phyloP scores from a whole-genome alignment of 257 asterid species.

The Solanum lycopersicoides region DNA sequence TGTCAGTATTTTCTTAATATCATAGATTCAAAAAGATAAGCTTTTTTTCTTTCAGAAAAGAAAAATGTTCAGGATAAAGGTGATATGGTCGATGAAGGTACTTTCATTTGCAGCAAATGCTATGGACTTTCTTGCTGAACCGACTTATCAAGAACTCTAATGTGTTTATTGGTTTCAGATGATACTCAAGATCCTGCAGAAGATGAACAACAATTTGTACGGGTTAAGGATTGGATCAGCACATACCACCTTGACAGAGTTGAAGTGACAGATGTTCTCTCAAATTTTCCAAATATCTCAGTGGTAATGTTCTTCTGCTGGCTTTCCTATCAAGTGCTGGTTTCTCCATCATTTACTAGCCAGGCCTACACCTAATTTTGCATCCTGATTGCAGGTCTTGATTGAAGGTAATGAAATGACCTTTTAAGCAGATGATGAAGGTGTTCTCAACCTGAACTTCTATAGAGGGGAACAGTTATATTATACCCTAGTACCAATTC shows the following conservation, averaged over 20 bases:
- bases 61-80: constrained; percentile 25
- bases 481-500: not conserved
- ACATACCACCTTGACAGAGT: constrained; percentile 56
- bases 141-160: constrained; percentile 1
- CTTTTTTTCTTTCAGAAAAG: constrained; percentile 31
- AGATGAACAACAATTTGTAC: constrained; percentile 58
- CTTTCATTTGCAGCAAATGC: not conserved
- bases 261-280: constrained; percentile 59
- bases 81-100: constrained; percentile 52
- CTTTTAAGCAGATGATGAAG: constrained; percentile 7
- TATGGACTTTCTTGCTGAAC: not conserved
- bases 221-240: constrained; percentile 75
- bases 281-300: constrained; percentile 78
- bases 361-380: not conserved
- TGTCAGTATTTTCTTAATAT: not conserved
- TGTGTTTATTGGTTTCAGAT: constrained; percentile 27
- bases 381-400: constrained; percentile 40
- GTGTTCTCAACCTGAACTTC: not conserved
- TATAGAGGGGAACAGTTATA: constrained; percentile 7
- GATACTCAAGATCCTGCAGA: constrained; percentile 79
- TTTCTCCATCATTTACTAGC: not conserved
- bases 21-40: constrained; percentile 1
- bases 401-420: constrained; percentile 62
- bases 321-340: not conserved
- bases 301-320: constrained; percentile 28